Evolutionary conservation across 31 red algal species (phyloP).

Genomic region (Odonthalia washingtoniensis): DNA sequence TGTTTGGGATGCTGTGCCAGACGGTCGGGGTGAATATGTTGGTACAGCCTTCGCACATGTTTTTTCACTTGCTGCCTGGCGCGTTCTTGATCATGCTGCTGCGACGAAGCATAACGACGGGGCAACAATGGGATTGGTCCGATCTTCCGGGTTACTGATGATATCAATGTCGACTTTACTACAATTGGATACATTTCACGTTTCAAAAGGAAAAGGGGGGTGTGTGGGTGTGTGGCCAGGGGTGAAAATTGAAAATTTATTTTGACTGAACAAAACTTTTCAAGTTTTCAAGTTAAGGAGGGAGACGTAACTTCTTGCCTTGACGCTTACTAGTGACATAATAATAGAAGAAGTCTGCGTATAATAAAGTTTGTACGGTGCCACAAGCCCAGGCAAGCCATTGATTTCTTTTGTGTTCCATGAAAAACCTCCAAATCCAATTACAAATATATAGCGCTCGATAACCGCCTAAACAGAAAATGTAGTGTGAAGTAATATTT

Average conservation of each 20-base stretch:
- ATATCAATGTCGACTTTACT: too few relatives aligned
- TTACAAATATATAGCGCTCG: constrained; percentile 93
- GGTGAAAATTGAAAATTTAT: too few relatives aligned
- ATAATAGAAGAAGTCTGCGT: constrained; percentile 99
- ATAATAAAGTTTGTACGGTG: constrained; percentile 92
- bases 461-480: constrained; percentile 93
- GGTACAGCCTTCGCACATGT: constrained; percentile 41
- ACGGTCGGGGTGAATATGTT: constrained; percentile 49
- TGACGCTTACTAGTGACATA: constrained; percentile 82
- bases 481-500: constrained; percentile 98
- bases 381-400: constrained; percentile 92
- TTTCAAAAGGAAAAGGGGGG: too few relatives aligned
- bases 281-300: too few relatives aligned
- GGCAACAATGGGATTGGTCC: too few relatives aligned
- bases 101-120: too few relatives aligned
- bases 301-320: constrained; percentile 77
- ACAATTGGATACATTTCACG: too few relatives aligned
- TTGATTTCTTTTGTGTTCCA: constrained; percentile 85
- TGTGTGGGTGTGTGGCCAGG: too few relatives aligned
- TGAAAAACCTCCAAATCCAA: constrained; percentile 94
- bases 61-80: constrained; percentile 40
- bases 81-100: too few relatives aligned
- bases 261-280: too few relatives aligned
- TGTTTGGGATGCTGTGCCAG: constrained; percentile 30
- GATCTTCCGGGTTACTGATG: too few relatives aligned